These are phyloP conservation scores for Trichoderma polysporum DNA, from an alignment of 2,329 filamentous ascomycete species.

Conservation along the genomic window DNA sequence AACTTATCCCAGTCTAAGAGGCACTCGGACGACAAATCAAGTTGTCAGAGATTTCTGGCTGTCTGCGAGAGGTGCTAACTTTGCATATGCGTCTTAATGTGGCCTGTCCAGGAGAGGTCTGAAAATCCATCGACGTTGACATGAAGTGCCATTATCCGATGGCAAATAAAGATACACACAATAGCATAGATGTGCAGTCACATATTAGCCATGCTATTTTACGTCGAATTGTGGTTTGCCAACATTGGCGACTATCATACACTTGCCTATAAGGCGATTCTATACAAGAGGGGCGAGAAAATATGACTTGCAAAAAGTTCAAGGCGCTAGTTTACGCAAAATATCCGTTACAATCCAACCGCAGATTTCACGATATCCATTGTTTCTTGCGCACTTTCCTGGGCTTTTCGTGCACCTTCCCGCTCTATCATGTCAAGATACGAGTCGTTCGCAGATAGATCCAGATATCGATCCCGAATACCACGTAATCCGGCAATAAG, in stretches of 20 bases:
- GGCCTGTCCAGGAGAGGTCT: neutral
- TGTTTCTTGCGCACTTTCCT: slow-evolving; percentile 56
- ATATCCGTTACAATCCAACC: slow-evolving; percentile 46
- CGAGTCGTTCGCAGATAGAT: slow-evolving; percentile 47
- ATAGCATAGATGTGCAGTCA: neutral
- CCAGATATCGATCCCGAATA: slow-evolving; percentile 57
- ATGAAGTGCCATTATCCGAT: neutral
- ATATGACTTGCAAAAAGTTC: neutral
- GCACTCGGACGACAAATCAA: slow-evolving; percentile 62
- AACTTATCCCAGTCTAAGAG: slow-evolving; percentile 55
- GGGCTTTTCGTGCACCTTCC: slow-evolving; percentile 61
- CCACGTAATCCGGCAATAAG: slow-evolving; percentile 53
- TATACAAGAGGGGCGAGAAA: neutral
- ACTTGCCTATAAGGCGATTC: neutral
- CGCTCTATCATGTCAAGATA: slow-evolving; percentile 58
- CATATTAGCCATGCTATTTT: neutral
- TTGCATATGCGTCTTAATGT: slow-evolving; percentile 57
- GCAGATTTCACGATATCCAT: slow-evolving; percentile 54
- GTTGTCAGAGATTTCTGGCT: slow-evolving; percentile 73
- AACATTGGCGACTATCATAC: neutral
- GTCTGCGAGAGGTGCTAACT: slow-evolving; percentile 61
- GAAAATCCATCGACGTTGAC: neutral
- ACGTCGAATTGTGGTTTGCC: neutral
- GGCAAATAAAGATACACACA: neutral
- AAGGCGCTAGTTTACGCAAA: neutral